phyloP scores from a whole-genome alignment of 148 eudicot species.

The Fagopyrum esculentum region DNA sequence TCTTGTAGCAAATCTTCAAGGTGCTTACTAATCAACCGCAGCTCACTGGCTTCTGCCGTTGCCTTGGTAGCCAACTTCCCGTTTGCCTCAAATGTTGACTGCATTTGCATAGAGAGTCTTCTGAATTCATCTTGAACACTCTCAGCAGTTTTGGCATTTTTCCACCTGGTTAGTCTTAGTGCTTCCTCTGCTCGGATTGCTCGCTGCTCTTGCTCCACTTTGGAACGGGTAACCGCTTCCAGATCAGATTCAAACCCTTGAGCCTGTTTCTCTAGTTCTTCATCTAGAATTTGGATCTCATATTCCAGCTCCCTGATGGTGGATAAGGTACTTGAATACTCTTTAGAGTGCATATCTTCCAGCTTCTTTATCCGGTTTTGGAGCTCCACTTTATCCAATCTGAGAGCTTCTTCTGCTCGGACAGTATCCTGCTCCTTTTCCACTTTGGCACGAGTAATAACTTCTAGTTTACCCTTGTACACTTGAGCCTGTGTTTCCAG shows the following conservation, averaged over 20 bases:
- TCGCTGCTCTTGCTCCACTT: constrained; percentile 85
- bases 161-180: constrained; percentile 51
- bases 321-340: constrained; percentile 35
- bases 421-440: constrained; percentile 21
- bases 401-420: constrained; percentile 42
- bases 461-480: constrained; percentile 19
- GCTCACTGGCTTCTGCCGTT: constrained; percentile 60
- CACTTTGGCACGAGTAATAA: constrained; percentile 14
- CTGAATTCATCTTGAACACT: constrained; percentile 79
- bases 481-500: constrained; percentile 23
- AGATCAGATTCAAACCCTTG: constrained; percentile 82
- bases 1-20: constrained; percentile 53
- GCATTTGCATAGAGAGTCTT: constrained; percentile 61
- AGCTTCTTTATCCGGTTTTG: constrained; percentile 51
- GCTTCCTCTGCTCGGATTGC: constrained; percentile 79
- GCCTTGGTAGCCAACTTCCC: constrained; percentile 68
- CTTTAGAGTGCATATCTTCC: constrained; percentile 52
- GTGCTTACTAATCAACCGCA: constrained; percentile 45
- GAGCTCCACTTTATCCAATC: constrained; percentile 50
- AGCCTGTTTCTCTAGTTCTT: constrained; percentile 64
- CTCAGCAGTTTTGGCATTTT: constrained; percentile 71
- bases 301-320: constrained; percentile 50
- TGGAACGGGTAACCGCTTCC: constrained; percentile 48
- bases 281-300: constrained; percentile 55
- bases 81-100: constrained; percentile 64